Evolutionary conservation across 306 rosid genomes (phyloP).

Genomic region (Cyamopsis tetragonoloba): DNA sequence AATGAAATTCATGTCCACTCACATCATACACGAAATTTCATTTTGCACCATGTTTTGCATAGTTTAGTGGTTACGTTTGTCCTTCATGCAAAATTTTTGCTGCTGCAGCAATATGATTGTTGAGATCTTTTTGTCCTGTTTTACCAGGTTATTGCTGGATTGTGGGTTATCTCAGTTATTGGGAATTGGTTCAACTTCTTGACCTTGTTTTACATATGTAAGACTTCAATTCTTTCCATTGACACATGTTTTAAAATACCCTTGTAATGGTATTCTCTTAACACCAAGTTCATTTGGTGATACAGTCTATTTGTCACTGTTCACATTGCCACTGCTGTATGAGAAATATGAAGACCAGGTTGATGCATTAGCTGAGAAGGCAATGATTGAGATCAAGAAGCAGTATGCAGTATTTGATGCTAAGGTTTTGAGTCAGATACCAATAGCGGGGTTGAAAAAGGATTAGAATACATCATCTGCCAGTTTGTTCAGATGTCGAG

Average conservation of each 20-base stretch:
- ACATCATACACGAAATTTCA: not conserved
- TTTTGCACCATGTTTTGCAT: not conserved
- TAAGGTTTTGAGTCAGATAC: constrained; percentile 76
- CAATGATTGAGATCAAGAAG: constrained; percentile 65
- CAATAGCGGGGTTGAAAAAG: constrained; percentile 45
- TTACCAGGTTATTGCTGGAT: constrained; percentile 52
- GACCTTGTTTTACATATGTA: constrained; percentile 68
- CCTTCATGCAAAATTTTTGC: not conserved
- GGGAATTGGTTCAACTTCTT: constrained; percentile 74
- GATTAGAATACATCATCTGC: constrained; percentile 31
- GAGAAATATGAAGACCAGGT: constrained; percentile 78
- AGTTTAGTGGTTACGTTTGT: not conserved
- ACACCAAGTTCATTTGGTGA: constrained; percentile 22
- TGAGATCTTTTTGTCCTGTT: not conserved
- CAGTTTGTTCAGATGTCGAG: constrained; percentile 19
- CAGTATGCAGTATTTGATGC: constrained; percentile 73
- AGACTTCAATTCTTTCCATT: constrained; percentile 22
- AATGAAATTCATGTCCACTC: not conserved
- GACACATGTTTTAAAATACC: not conserved
- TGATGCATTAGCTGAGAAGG: constrained; percentile 74
- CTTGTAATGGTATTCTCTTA: constrained; percentile 9
- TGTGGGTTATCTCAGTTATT: constrained; percentile 63
- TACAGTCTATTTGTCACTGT: constrained; percentile 55
- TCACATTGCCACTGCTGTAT: constrained; percentile 68
- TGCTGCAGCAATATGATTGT: not conserved